phyloP scores from a whole-genome alignment of 306 rosid species.

The Corylus americana region DNA sequence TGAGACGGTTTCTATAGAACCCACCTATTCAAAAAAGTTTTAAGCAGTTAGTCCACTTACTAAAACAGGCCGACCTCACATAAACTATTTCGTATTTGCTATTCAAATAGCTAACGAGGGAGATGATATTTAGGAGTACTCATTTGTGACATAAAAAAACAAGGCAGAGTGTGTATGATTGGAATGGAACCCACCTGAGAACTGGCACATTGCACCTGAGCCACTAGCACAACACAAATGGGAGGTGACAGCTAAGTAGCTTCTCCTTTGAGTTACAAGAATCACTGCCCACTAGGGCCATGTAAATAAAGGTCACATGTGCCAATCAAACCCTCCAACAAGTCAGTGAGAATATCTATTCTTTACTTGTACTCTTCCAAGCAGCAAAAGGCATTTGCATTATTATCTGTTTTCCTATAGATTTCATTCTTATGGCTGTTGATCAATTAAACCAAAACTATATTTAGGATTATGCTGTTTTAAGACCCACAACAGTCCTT shows the following conservation, averaged over 20 bases:
- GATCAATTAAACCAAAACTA: constrained; percentile 19
- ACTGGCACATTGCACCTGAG: constrained; percentile 36
- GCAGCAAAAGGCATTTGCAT: not conserved
- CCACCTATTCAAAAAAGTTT: no score
- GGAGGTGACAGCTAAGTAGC: constrained; percentile 34
- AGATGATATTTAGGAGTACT: no score
- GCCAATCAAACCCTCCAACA: constrained; percentile 12
- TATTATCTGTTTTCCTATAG: not conserved
- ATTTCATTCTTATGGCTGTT: constrained; percentile 7
- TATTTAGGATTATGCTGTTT: constrained; percentile 17
- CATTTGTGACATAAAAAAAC: no score
- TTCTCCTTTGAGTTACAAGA: constrained; percentile 36
- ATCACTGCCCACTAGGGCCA: constrained; percentile 42
- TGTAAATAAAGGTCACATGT: constrained; percentile 27
- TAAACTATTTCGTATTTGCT: no score
- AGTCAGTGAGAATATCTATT: constrained; percentile 25
- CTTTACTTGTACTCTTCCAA: constrained; percentile 30
- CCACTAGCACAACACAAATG: constrained; percentile 8
- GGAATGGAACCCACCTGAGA: constrained; percentile 15
- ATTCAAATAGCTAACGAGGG: no score
- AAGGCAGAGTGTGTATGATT: no score
- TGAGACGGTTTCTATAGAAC: no score
- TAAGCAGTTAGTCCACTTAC: no score
- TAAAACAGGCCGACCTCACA: no score
- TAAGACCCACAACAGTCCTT: constrained; percentile 12